Base-by-base conservation (phyloP, 352 stramenopile genomes). In the Phytopythium delawarense region DNA sequence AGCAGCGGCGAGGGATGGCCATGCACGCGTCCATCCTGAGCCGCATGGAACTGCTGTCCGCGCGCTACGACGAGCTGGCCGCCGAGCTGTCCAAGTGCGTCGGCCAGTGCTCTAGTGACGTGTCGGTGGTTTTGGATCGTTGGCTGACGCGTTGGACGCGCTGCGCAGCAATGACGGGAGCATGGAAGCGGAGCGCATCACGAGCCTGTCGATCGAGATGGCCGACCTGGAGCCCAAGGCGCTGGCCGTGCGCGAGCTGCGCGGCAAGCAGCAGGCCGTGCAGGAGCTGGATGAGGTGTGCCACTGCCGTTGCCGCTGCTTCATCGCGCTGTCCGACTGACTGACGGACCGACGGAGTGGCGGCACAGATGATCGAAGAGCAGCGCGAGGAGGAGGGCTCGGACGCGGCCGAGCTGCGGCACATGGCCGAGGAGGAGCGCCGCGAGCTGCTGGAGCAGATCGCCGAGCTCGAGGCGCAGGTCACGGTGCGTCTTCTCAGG, bases 181-280 rank as follows among this genome's bases (percentile, higher is more conserved):
- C 72, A 86, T 89, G 52, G 78, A 79, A 35, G 76, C 84, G 1
- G 76, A 88, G 40, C 81, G 79, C 23, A 89, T 94, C 69, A 91
- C 81, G 20, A 91, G 79, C 37, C 42, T 96, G 62, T 91, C 83
- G 23, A 93, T 94, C 61, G 85, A 96, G 65, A 89, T 95, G 74
- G 72, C 79, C 1, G 85, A 96, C 40, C 68, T 91, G 48, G 77
- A 94, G 69, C 81, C 87, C 0, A 87, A 94, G 39, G 76, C 91
- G 45, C 42, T 78, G 39, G 79, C 80, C 5, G 76, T 90, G 61
- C 67, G 78, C 4, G 75, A 92, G 75, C 84, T 94, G 39, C 89
- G 96, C 68, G 89, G 92, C 62, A 96, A 97, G 63, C 74, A 97
- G 48, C 78, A 84, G 13, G 87, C 98, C 28, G 88, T 98, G 28